Evolutionary conservation across 1,284 basidiomycete genomes (phyloP).

Genomic region (Trametes hirsuta): DNA sequence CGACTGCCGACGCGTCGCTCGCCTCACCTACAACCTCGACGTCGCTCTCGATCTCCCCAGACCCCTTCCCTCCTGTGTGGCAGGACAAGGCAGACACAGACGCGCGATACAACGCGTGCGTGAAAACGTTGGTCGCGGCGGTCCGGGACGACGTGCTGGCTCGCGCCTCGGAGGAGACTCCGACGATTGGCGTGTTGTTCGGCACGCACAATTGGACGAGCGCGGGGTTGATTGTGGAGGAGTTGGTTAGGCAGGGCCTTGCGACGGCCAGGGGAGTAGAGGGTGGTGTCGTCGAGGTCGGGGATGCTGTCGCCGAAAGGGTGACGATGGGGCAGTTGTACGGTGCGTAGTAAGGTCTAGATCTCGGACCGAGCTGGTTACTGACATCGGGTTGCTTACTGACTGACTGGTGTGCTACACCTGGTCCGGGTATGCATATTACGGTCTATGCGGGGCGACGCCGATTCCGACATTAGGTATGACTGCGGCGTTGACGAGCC

Average conservation of each 20-base stretch:
- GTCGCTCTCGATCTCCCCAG: conserved; percentile 55
- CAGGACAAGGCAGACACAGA: conserved; percentile 77
- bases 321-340: conserved; percentile 84
- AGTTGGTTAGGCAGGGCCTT: conserved; percentile 62
- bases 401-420: not conserved
- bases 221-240: conserved; percentile 61
- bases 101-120: conserved; percentile 75
- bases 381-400: not conserved
- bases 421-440: not conserved
- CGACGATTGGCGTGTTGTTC: conserved; percentile 74
- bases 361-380: not conserved
- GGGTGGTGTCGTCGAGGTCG: conserved; percentile 35
- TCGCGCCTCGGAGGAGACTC: conserved; percentile 22
- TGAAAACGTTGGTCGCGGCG: conserved; percentile 60
- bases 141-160: conserved; percentile 50
- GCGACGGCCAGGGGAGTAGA: conserved; percentile 37
- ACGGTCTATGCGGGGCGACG: not conserved
- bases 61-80: conserved; percentile 70
- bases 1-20: conserved; percentile 30
- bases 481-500: conserved; percentile 80
- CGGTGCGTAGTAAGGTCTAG: conserved; percentile 50
- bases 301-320: conserved; percentile 64
- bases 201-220: conserved; percentile 87
- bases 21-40: conserved; percentile 31
- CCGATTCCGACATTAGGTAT: conserved; percentile 56